A percentile compares a stretch with the other conserved stretches of the same genome.
Evolutionary conservation across 2,329 filamentous ascomycete genomes (phyloP).

Genomic region (Colletotrichum euphorbiae): DNA sequence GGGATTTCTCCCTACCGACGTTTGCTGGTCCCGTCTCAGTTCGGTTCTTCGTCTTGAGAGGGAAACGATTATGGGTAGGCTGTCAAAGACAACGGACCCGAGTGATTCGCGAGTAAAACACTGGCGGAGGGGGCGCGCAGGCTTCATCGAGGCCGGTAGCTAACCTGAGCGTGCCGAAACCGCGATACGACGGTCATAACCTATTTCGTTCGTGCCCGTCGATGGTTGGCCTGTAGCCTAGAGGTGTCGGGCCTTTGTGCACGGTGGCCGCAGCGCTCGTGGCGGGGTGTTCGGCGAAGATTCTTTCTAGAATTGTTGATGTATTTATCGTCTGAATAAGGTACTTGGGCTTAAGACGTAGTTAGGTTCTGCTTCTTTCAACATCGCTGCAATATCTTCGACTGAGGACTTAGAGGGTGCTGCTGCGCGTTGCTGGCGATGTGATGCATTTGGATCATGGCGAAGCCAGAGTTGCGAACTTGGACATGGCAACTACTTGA

Average conservation of each 20-base stretch:
- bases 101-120: neutral
- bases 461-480: no score
- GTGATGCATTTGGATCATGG: no score
- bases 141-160: conserved; percentile 10
- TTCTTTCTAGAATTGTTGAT: neutral
- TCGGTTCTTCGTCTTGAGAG: no score
- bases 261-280: neutral
- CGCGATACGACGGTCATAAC: conserved; percentile 4
- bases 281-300: neutral
- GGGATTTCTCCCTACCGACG: neutral
- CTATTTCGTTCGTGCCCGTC: neutral
- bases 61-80: neutral
- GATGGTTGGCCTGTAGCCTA: neutral
- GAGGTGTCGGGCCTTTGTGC: neutral
- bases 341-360: neutral
- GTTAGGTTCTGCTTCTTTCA: neutral
- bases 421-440: no score
- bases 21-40: no score
- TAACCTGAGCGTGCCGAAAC: conserved; percentile 7
- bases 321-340: neutral
- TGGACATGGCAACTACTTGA: no score
- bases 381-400: no score
- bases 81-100: neutral
- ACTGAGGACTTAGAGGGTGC: no score
- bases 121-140: neutral